Percentiles rank a stretch among this genome's conserved stretches.
Conservation (phyloP, 805 yeast genomes). For the Sugiyamaella valdiviana region DNA sequence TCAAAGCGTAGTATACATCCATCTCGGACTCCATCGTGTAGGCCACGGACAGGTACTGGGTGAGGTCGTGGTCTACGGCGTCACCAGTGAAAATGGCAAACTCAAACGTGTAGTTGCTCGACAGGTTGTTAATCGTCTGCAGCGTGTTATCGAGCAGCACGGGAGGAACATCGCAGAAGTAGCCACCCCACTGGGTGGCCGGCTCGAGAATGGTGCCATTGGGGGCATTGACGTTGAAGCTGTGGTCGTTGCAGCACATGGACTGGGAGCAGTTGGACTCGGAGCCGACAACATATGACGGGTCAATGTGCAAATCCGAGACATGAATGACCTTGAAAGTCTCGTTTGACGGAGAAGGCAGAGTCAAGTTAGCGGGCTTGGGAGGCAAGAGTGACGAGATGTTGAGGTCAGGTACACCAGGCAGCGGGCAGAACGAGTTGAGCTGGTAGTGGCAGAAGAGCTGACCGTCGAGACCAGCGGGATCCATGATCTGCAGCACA, state of each 20-base stretch:
- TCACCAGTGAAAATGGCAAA: constrained; percentile 70
- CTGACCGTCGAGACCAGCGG: constrained; percentile 42
- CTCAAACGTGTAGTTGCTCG: constrained; percentile 35
- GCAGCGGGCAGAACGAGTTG: background rate
- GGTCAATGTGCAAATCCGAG: constrained; percentile 58
- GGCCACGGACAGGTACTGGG: constrained; percentile 40
- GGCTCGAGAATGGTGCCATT: constrained; percentile 34
- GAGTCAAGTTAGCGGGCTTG: constrained; percentile 31
- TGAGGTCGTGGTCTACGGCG: constrained; percentile 58
- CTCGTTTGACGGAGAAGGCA: constrained; percentile 24
- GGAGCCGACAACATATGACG: constrained; percentile 42
- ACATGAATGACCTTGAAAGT: constrained; percentile 58
- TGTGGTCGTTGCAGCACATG: constrained; percentile 48
- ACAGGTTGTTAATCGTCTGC: constrained; percentile 37
- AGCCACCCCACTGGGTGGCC: constrained; percentile 59
- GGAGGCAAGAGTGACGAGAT: constrained; percentile 29
- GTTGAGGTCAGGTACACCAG: constrained; percentile 41
- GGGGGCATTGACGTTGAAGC: constrained; percentile 31
- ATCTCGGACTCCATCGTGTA: constrained; percentile 50
- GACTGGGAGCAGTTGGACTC: constrained; percentile 37
- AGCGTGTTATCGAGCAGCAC: constrained; percentile 53
- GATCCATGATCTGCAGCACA: constrained; percentile 46
- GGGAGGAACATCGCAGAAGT: constrained; percentile 64
- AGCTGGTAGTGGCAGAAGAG: constrained; percentile 40
- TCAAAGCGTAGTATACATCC: constrained; percentile 46